Evolutionary conservation across 176 grass and related monocot species (phyloP), one percentile per base, ranked within the genome.

Genomic region (Juncus effusus): DNA sequence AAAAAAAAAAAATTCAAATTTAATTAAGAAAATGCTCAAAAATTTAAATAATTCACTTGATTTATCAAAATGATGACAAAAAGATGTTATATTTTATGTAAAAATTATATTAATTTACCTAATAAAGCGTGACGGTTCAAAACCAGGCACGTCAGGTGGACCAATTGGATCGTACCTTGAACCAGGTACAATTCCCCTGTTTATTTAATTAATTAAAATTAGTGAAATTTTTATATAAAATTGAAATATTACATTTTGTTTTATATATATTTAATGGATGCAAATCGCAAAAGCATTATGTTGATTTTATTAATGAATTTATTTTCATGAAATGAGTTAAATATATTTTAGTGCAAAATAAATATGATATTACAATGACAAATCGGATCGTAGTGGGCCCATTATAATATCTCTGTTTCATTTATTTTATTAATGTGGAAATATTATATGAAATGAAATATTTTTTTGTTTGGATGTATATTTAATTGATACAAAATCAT

Each of bases 91-190:
- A 28, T 28, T 28, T 28, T 49, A 53, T n/a, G 36, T 3, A 51
- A 56, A 72, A 72, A 77, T 63, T 19, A 7, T 16, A 8, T 11
- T 35, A 74, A 13, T 54, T 52, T 83, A 95, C 90, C 90, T 95
- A 44, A 73, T 74, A 81, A 99, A 93, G 15, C 75, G 86, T 69
- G 75, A 76, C 68, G 85, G 94, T 38, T 93, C 94, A 76, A 99
- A 93, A 6, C 88, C 94, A 82, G 94, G 88, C 55, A 99, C 65
- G 62, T 65, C 88, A 6, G 94, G 88, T 8, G 86, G 83, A 54
- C 84, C 87, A 65, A 90, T 90, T 47, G 90, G 90, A 77, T 95
- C 90, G 42, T 78, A 95, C 14, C 90, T 77, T 8, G 71, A 76
- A 56, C 93, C 87, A 0, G 75, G 85, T 63, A 83, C 72, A 59